Conservation (phyloP, 1,284 basidiomycete species). For the Cutaneotrichosporon daszewskae region DNA sequence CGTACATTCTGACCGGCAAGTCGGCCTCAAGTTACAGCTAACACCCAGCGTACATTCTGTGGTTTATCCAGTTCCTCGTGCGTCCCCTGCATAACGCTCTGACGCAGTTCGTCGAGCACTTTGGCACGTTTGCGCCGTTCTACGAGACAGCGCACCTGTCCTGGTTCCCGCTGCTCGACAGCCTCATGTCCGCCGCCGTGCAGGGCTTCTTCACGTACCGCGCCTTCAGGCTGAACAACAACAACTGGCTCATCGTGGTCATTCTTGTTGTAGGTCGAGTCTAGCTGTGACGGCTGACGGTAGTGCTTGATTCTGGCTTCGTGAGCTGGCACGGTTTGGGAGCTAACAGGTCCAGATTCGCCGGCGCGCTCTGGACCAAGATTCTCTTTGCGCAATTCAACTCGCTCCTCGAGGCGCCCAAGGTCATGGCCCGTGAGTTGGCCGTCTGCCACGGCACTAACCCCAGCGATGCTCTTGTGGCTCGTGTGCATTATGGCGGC, state of each 20-base stretch:
- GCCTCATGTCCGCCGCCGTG: slow-evolving; percentile 5
- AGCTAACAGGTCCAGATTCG: slow-evolving; percentile 6
- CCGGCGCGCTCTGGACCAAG: background rate
- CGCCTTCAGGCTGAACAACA: slow-evolving; percentile 25
- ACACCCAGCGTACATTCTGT: slow-evolving; percentile 2
- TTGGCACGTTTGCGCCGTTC: slow-evolving; percentile 17
- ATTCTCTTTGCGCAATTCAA: background rate
- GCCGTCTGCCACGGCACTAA: background rate
- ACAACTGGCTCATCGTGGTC: slow-evolving; percentile 21
- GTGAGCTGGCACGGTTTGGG: background rate
- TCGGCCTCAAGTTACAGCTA: background rate
- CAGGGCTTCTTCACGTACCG: slow-evolving; percentile 34
- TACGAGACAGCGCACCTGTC: slow-evolving; percentile 9
- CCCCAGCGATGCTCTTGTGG: slow-evolving; percentile 1
- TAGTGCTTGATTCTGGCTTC: background rate
- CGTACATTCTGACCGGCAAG: background rate
- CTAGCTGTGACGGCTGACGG: background rate
- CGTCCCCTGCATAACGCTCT: background rate
- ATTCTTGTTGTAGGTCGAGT: slow-evolving; percentile 17
- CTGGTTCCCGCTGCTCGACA: slow-evolving; percentile 23
- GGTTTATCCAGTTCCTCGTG: slow-evolving; percentile 1
- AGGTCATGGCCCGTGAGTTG: slow-evolving; percentile 1
- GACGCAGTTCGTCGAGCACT: slow-evolving; percentile 22
- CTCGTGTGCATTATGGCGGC: slow-evolving; percentile 19
- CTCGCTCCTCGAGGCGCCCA: background rate